Evolutionary conservation across 371 early-diverging fungal genomes (phyloP).

Genomic region (Mortierella sp.): DNA sequence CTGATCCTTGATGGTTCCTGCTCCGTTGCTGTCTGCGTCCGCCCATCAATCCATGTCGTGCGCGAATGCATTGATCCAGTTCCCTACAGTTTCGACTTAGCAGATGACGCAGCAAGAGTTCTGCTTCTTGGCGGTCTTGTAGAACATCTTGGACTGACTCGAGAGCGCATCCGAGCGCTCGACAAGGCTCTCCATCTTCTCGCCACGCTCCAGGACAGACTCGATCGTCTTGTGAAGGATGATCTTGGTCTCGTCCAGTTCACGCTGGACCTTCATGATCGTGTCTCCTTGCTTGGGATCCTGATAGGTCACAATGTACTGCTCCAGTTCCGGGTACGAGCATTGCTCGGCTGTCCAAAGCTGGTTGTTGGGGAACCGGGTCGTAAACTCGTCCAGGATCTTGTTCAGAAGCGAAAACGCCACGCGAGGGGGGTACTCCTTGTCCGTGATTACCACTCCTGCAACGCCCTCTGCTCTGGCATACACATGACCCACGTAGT

Average conservation of each 20-base stretch:
- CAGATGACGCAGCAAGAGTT: slow-evolving; percentile 88
- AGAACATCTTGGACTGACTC: slow-evolving; percentile 95
- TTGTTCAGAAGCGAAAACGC: slow-evolving; percentile 91
- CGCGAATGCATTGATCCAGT: not conserved
- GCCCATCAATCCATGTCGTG: not conserved
- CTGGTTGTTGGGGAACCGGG: slow-evolving; percentile 69
- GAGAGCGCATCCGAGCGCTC: slow-evolving; percentile 92
- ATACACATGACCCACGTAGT: slow-evolving; percentile 88
- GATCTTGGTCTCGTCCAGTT: slow-evolving; percentile 98
- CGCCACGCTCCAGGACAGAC: slow-evolving; percentile 95
- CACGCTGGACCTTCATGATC: slow-evolving; percentile 96
- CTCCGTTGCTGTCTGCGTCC: not conserved
- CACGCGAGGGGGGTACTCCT: slow-evolving; percentile 93
- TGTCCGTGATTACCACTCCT: slow-evolving; percentile 87
- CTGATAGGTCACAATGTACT: slow-evolving; percentile 86
- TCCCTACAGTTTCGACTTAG: slow-evolving; percentile 15
- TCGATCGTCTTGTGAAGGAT: slow-evolving; percentile 98
- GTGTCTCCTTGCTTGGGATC: slow-evolving; percentile 95
- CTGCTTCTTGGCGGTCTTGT: slow-evolving; percentile 98
- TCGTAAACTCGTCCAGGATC: slow-evolving; percentile 90
- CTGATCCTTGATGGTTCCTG: not conserved
- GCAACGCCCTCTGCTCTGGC: slow-evolving; percentile 80
- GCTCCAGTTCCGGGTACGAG: slow-evolving; percentile 80
- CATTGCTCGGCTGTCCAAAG: slow-evolving; percentile 64
- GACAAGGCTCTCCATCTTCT: slow-evolving; percentile 96